Base-by-base conservation (phyloP, 1,284 basidiomycete genomes). In the Moesziomyces antarcticus region DNA sequence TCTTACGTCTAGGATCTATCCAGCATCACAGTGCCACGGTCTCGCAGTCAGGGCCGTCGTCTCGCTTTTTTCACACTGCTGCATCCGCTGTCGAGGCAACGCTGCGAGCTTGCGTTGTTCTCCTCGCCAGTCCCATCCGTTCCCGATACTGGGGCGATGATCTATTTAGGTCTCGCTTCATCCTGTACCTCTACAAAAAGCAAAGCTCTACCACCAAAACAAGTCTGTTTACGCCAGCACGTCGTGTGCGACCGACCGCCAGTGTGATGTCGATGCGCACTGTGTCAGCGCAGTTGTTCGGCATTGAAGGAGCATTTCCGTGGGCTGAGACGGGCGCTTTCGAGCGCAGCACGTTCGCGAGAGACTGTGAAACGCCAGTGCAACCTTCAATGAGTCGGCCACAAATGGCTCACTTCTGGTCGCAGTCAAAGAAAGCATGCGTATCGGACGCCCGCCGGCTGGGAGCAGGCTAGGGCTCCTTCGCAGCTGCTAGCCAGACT, bases 121-220 rank as follows among this genome's bases (percentile, higher is more conserved):
- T 51, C 24, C 56, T 53, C 60, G 60, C 27, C 56, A 57, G 52
- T 49, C 43, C 46, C 45, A 46, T 48, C 37, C 52, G 50, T 62
- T 57, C 43, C 48, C 49, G 60, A 63, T 63, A 69, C 45, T 51
- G 66, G 51, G 47, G 25, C 60, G 48, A 33, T 42, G 60, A 22
- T 25, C 27, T 37, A 27, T 35, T 22, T 20, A 40, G 20, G 41
- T 33, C 48, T 59, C 48, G 55, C 49, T 58, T 56, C 56, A 41
- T 13, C 52, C 49, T 72, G 69, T 72, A 72, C 69, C 69, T 67
- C 63, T 72, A 72, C 56, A 44, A 72, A 72, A 72, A 56, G 56
- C 69, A 56, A 67, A 67, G 63, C 63, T 67, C 63, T 50, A 65
- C 27, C 37, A 40, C 51, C 60, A 65, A 70, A 65, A 70, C 61